Base-by-base conservation (phyloP, 768 basidiomycete genomes). In the Krasilnikovozyma curviuscula region DNA sequence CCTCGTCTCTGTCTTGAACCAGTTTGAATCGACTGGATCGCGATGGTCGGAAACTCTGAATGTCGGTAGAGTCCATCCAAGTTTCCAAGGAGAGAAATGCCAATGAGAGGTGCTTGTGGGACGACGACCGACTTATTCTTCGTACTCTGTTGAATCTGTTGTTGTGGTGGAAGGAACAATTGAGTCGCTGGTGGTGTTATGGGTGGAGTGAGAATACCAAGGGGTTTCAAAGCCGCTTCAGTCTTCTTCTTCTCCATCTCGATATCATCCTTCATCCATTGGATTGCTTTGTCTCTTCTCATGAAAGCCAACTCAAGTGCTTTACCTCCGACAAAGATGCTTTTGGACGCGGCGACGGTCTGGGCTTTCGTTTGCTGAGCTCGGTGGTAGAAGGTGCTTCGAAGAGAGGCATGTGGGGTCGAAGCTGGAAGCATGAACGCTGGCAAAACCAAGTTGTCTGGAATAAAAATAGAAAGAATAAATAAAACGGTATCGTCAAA, bases 381-480 rank as follows among this genome's bases (percentile, higher is more conserved):
- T 46, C 82, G 74, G 52, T 75, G 74, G 81, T 81, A 85, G 62
- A 85, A 80, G 0, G 68, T 70, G 23, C 66, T 10, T 19, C n/a
- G 18, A 30, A 3, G 24, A 3, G 31, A 40, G 21, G 31, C 18
- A n/a, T 34, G 27, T 3, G 48, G 40, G 35, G 52, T 16, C 6
- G 30, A 54, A 14, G 29, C 43, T 32, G 35, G 54, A 47, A 18
- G 78, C 19, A 79, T 56, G 65, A 83, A 81, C 16, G 71, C 68
- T 0, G 83, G 82, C 6, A 88, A 73, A 44, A 83, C 65, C 56
- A 88, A 69, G 63, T 83, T 84, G 70, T 79, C n/a, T n/a, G n/a
- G n/a, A n/a, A n/a, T n/a, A n/a, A n/a, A n/a, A n/a, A n/a, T n/a
- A n/a, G n/a, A n/a, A n/a, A n/a, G n/a, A n/a, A n/a, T n/a, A n/a